Evolutionary conservation across 2,329 filamentous ascomycete species (phyloP).

Genomic region (Pseudocercospora macadamiae): DNA sequence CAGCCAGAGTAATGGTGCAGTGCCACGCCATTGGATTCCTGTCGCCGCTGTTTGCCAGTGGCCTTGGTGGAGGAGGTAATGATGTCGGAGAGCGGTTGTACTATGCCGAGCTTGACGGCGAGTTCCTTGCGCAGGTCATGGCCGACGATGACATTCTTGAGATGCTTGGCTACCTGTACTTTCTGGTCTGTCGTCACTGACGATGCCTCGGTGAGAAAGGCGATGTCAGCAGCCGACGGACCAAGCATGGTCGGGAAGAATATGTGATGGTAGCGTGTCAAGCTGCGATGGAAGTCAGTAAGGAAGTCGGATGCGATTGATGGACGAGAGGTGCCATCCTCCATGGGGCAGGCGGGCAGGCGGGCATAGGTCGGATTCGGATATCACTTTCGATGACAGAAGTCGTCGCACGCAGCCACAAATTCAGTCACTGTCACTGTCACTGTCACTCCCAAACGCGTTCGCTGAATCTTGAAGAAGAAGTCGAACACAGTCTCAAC

Average conservation of each 20-base stretch:
- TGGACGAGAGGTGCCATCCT: too few species aligned
- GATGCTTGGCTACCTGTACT: slow-evolving; percentile 62
- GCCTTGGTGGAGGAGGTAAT: slow-evolving; percentile 50
- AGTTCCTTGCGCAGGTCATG: slow-evolving; percentile 84
- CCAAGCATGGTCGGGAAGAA: not conserved
- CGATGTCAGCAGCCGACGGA: slow-evolving; percentile 14
- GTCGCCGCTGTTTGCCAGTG: slow-evolving; percentile 50
- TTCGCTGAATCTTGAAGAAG: too few species aligned
- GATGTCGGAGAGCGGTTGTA: slow-evolving; percentile 63
- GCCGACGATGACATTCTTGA: slow-evolving; percentile 90
- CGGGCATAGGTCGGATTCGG: too few species aligned
- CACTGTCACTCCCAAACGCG: too few species aligned
- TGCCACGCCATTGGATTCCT: slow-evolving; percentile 51
- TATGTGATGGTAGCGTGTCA: not conserved
- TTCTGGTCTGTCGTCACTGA: slow-evolving; percentile 41
- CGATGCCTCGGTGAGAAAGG: slow-evolving; percentile 25
- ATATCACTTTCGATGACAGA: too few species aligned
- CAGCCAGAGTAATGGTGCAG: slow-evolving; percentile 43
- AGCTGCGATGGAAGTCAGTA: not conserved
- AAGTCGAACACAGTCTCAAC: too few species aligned
- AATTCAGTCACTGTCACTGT: too few species aligned
- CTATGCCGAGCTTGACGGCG: slow-evolving; percentile 71
- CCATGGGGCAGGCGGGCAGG: too few species aligned
- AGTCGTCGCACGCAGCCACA: too few species aligned
- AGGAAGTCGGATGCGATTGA: too few species aligned